Conservation (phyloP, 2,329 filamentous ascomycete species). For the Colletotrichum shisoi region DNA sequence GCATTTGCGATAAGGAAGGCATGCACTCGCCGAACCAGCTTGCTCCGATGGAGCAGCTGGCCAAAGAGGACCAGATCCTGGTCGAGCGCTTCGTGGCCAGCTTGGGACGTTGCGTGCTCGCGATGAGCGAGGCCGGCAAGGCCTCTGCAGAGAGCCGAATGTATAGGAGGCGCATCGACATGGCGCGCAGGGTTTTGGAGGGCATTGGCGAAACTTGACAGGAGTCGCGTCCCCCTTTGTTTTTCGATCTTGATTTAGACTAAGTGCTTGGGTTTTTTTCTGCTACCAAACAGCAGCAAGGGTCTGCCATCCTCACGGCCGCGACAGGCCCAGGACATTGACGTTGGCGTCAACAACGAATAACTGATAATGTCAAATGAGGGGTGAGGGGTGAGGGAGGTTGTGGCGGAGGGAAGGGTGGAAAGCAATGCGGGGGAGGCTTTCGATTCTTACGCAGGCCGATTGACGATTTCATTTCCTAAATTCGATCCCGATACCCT, state of each 20-base stretch:
- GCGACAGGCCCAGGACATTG: conserved; percentile 10
- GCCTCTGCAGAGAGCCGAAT: conserved; percentile 67
- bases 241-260: conserved; percentile 25
- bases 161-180: conserved; percentile 76
- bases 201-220: conserved; percentile 61
- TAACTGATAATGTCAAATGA: conserved; percentile 39
- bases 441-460: background rate
- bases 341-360: conserved; percentile 32
- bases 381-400: conserved; percentile 16
- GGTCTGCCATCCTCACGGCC: background rate
- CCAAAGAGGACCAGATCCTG: conserved; percentile 65
- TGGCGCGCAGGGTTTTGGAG: conserved; percentile 76
- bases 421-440: background rate
- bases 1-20: conserved; percentile 51
- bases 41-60: conserved; percentile 57
- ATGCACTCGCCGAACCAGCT: conserved; percentile 45
- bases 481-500: conserved; percentile 46
- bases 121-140: conserved; percentile 62
- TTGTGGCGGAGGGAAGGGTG: conserved; percentile 6
- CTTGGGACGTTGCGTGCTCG: conserved; percentile 67
- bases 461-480: conserved; percentile 41
- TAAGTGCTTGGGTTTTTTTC: conserved; percentile 10
- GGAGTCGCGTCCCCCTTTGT: conserved; percentile 23
- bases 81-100: conserved; percentile 68
- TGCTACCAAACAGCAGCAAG: conserved; percentile 10